Percentiles rank a stretch among this genome's conserved stretches.
phyloP scores from a whole-genome alignment of 331 rosid genomes.

The Phaseolus coccineus region DNA sequence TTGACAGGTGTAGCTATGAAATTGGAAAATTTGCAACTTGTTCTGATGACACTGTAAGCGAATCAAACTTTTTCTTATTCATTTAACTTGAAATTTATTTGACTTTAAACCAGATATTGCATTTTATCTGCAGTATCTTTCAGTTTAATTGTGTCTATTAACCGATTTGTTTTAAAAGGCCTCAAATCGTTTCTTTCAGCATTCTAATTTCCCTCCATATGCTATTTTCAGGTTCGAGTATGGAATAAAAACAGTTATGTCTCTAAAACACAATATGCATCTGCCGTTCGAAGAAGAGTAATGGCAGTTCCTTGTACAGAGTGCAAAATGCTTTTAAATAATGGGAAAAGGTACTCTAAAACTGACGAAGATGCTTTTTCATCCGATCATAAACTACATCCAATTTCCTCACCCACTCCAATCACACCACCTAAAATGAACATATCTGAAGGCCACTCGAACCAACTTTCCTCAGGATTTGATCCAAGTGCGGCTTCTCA shows the following conservation, averaged over 20 bases:
- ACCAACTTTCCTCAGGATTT: conserved; percentile 46
- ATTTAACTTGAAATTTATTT: background rate
- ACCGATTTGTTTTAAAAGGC: background rate
- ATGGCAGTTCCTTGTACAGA: conserved; percentile 76
- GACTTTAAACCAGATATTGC: conserved; percentile 15
- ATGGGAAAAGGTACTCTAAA: conserved; percentile 43
- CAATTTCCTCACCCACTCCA: conserved; percentile 40
- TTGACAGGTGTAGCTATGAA: conserved; percentile 70
- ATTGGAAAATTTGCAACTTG: conserved; percentile 83
- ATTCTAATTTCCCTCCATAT: conserved; percentile 25
- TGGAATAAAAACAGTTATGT: conserved; percentile 64
- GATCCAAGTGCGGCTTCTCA: conserved; percentile 53
- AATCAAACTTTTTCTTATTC: background rate
- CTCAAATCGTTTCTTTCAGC: conserved; percentile 6
- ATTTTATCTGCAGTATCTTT: background rate
- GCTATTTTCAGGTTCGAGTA: conserved; percentile 63
- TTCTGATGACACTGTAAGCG: conserved; percentile 91
- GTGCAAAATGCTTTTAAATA: conserved; percentile 55
- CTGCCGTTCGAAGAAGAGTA: conserved; percentile 72
- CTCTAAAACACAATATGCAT: conserved; percentile 51
- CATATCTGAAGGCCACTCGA: conserved; percentile 64
- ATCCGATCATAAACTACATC: conserved; percentile 36
- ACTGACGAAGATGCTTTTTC: conserved; percentile 31
- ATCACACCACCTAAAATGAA: conserved; percentile 57
- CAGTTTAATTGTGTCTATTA: background rate